Base-by-base conservation (phyloP, 441 rosid genomes). In the Macaranga tanarius region DNA sequence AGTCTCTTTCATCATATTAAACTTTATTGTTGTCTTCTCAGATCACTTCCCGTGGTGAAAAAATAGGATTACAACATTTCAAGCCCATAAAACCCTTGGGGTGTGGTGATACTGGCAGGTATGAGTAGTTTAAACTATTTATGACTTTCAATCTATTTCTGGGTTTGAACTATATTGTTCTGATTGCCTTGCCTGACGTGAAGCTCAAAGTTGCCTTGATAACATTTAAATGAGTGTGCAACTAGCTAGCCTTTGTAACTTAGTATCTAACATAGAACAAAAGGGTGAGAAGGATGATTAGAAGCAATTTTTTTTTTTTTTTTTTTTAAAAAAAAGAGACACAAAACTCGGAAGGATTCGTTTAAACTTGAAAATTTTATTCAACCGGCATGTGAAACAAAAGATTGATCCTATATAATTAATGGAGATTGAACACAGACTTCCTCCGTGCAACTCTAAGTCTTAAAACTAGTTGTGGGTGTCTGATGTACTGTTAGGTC, bases 71-170 rank as follows among this genome's bases (percentile, higher is more conserved):
- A 16, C 89, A 87, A 62, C 96, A 95, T 86, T 95, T 95, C 84
- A 91, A 88, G 80, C 99, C 99, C 63, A 82, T 93, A 78, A 95
- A 84, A 84, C 99, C 99, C 4, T 79, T 95, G 76, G 99, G 99
- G 28, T 90, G 95, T 22, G 99, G 99, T 76, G 99, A 95, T 84
- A 91, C 99, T 75, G 98, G 99, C 83, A 92, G 99, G 99, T 95
- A 87, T 44, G 44, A 5, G 11, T 13, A 26, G 67, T 44, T 57
- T 20, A 15, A 19, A 47, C 15, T 19, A 52, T 63, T 62, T 62
- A 16, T 26, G 7, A 20, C 60, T 40, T 62, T 25, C 44, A 42
- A 5, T 50, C 23, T 50, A 50, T 38, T 63, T 42, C 7, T 15
- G 25, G 10, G 50, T 34, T n/a, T 40, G 38, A 22, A 69, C 10